A percentile compares a stretch with the other conserved stretches of the same genome.
phyloP scores from a whole-genome alignment of 352 stramenopile species.

The Phytophthora sp. region DNA sequence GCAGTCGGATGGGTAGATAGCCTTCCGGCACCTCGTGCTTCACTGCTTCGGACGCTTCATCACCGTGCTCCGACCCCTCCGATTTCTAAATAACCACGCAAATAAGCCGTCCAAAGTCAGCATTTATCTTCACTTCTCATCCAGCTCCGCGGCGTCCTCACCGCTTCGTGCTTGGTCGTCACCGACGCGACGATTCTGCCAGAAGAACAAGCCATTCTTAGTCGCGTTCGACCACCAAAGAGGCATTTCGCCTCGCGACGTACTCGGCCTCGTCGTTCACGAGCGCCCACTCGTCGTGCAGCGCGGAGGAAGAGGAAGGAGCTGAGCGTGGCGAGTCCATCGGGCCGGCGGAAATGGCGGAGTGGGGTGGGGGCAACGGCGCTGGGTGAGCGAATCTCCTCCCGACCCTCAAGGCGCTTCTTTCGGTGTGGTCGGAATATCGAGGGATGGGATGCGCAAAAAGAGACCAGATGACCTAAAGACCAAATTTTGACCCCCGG shows the following conservation, averaged over 20 bases:
- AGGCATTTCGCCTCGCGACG: constrained; percentile 2
- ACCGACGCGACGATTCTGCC: constrained; percentile 53
- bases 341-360: neutral
- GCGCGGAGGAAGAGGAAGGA: constrained; percentile 23
- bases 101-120: constrained; percentile 6
- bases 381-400: constrained; percentile 17
- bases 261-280: constrained; percentile 78
- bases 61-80: constrained; percentile 12
- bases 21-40: constrained; percentile 44
- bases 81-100: constrained; percentile 12
- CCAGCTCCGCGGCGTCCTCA: neutral
- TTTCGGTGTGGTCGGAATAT: constrained; percentile 17
- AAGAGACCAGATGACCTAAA: constrained; percentile 16
- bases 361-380: neutral
- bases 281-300: constrained; percentile 70
- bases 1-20: constrained; percentile 61
- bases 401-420: neutral
- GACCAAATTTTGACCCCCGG: neutral
- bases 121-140: neutral
- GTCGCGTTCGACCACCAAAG: constrained; percentile 11
- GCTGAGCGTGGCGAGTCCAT: constrained; percentile 27
- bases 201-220: constrained; percentile 14
- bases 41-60: constrained; percentile 1
- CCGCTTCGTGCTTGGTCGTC: constrained; percentile 23
- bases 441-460: constrained; percentile 13